Evolutionary conservation across 2,329 filamentous ascomycete species (phyloP), one percentile per base, ranked within the genome.

Genomic region (Diaporthe caulivora): DNA sequence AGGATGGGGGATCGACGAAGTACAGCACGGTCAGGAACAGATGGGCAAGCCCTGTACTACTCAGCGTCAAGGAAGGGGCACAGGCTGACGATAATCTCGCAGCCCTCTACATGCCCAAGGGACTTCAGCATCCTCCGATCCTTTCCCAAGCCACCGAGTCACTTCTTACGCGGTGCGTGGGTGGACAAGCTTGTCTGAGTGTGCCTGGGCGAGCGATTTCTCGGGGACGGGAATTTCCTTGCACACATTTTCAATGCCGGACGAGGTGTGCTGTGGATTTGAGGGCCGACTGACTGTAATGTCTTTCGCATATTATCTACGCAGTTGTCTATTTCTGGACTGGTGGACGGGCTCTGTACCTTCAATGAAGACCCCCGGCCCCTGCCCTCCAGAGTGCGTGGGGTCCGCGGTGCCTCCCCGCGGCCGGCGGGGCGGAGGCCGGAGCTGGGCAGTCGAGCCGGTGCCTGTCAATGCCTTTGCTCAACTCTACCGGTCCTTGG

Each of bases 401-500:
- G 26, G 58, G 40, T 31, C 42, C 44, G 60, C 44, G 60, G 21
- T 40, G 62, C 47, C 11, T 51, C 13, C 18, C 53, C 6, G 26
- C 44, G 26, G 34, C 34, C 62, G 62, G 62, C 62, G 47, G 44
- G 21, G 62, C 62, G 62, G 62, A 67, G 47, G 15, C 31, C 62
- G 62, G 62, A 67, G 62, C 62, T 53, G 47, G 62, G 62, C 44
- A 65, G 44, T 40, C 21, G 21, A 17, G 13, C 17, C 62, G 62
- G 62, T 65, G 21, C 21, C 44, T 65, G 62, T 40, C 62, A 26
- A 53, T 65, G 62, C 62, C 62, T 37, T 40, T 65, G 62, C 21
- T 21, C 44, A 65, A 65, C 44, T 51, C 44, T 51, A 34, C 42
- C 62, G 62, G 62, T 13, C 44, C 44, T 51, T 6, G 13, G 44